Evolutionary conservation across 2,329 filamentous ascomycete genomes (phyloP).

Genomic region (Rhynchosporium agropyri): DNA sequence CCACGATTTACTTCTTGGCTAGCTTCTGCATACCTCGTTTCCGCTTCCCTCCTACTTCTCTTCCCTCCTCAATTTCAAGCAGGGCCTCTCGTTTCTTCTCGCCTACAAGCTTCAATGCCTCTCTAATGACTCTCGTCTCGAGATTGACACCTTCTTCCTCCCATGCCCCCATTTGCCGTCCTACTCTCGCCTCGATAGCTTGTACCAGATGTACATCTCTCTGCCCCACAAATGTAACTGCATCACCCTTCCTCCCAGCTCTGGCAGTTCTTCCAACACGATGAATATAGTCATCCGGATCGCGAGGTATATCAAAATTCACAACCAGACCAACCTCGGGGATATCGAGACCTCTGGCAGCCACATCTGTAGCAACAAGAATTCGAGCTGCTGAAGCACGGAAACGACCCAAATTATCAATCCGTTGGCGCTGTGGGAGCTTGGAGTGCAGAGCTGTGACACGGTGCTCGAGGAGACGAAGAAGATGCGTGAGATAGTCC

Average conservation of each 20-base stretch:
- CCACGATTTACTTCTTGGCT: constrained; percentile 5
- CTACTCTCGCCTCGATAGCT: constrained; percentile 84
- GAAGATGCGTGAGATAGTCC: constrained; percentile 83
- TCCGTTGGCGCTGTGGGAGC: constrained; percentile 81
- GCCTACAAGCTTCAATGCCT: constrained; percentile 83
- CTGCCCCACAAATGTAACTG: constrained; percentile 88
- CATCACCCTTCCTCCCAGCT: constrained; percentile 81
- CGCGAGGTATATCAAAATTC: constrained; percentile 95
- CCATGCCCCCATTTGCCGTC: constrained; percentile 80
- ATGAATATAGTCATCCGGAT: constrained; percentile 97
- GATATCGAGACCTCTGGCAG: constrained; percentile 91
- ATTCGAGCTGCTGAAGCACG: constrained; percentile 86
- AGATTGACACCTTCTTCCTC: constrained; percentile 89
- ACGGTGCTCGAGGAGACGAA: constrained; percentile 83
- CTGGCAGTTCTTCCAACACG: constrained; percentile 92
- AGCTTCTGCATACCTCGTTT: constrained; percentile 62
- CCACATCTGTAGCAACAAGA: constrained; percentile 93
- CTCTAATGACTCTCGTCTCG: constrained; percentile 84
- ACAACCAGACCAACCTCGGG: constrained; percentile 87
- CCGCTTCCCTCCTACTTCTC: constrained; percentile 86
- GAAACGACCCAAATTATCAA: constrained; percentile 87
- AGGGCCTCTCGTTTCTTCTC: constrained; percentile 93
- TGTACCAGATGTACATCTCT: constrained; percentile 89
- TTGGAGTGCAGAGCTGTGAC: constrained; percentile 90
- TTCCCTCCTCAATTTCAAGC: constrained; percentile 87